Conservation (phyloP, 1,284 basidiomycete species). For the Golubevia sp. region DNA sequence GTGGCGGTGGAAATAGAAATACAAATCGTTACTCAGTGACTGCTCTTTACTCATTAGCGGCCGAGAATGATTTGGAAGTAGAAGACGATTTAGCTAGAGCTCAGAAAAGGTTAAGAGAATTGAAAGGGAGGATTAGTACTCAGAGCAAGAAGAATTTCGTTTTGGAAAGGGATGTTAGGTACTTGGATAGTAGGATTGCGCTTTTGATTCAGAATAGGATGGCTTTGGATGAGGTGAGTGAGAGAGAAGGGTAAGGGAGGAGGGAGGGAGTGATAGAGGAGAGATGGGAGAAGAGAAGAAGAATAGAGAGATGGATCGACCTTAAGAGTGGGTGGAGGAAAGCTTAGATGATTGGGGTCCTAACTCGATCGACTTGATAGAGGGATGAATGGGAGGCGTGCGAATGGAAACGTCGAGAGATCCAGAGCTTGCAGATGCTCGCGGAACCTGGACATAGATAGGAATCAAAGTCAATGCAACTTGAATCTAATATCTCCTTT, state of each 20-base stretch:
- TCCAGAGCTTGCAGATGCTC: too few relatives aligned
- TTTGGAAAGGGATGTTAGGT: conserved; percentile 55
- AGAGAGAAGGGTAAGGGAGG: not conserved
- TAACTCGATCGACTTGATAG: too few relatives aligned
- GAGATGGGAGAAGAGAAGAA: not conserved
- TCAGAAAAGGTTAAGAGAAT: conserved; percentile 40
- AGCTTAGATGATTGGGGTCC: too few relatives aligned
- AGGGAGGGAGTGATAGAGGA: not conserved
- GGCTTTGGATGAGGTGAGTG: conserved; percentile 46
- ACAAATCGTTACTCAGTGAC: conserved; percentile 55
- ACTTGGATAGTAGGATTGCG: conserved; percentile 60
- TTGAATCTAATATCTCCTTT: not conserved
- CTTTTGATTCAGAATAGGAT: conserved; percentile 57
- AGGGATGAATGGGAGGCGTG: too few relatives aligned
- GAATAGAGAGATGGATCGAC: not conserved
- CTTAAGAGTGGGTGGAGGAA: too few relatives aligned
- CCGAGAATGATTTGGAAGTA: conserved; percentile 54
- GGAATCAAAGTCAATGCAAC: not conserved
- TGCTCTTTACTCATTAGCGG: conserved; percentile 51
- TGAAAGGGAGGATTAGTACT: conserved; percentile 51
- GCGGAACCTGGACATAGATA: not conserved
- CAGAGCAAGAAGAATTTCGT: conserved; percentile 59
- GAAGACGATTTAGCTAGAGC: conserved; percentile 54
- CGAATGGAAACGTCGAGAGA: too few relatives aligned
- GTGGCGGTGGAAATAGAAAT: conserved; percentile 18